Base-by-base conservation (phyloP, 192 early-diverging fungal genomes). In the Coemansia furcata region DNA sequence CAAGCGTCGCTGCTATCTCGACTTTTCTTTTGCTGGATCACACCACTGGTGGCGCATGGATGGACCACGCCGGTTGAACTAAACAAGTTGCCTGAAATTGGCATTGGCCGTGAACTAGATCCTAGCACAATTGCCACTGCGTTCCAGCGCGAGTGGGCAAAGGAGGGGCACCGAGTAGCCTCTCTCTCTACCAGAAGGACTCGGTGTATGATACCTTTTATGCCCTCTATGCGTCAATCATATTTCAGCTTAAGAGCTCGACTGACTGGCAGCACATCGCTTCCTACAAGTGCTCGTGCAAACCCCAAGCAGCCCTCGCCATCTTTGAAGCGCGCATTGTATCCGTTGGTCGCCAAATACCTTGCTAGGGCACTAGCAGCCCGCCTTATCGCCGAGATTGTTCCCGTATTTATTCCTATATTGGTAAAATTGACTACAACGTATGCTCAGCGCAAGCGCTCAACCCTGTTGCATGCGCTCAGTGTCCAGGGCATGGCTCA, bases 381-480 rank as follows among this genome's bases (percentile, higher is more conserved):
- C 14, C 67, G 78, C 14, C 65, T 81, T 15, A 30, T 81, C 23
- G 63, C 74, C 2, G 78, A 81, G 68, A 63, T 76, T 15, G 68
- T 70, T 26, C 78, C 78, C 0, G 78, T 81, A 2, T 67, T 70
- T 60, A 76, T 81, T 40, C 78, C 78, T 11, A 65, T 81, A 12
- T 59, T 81, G 33, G 70, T 81, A 8, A 81, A 70, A 46, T 47
- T 81, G 26, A 67, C 70, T 0, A 81, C 78, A 1, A 63, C 65
- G 36, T 81, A 67, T 70, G 73, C 74, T 5, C 78, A 81, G 12
- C 78, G 73, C 64, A 81, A 63, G 43, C 78, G 78, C 49, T 47
- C 50, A 11, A 66, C 66, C 2, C 60, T 68, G 67, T 65, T 65
- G 38, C 73, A 72, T 55, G 39, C 47, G 8, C 39, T 38, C 17